Evolutionary conservation across 2,329 filamentous ascomycete species (phyloP).

Genomic region (Gremmenia infestans): DNA sequence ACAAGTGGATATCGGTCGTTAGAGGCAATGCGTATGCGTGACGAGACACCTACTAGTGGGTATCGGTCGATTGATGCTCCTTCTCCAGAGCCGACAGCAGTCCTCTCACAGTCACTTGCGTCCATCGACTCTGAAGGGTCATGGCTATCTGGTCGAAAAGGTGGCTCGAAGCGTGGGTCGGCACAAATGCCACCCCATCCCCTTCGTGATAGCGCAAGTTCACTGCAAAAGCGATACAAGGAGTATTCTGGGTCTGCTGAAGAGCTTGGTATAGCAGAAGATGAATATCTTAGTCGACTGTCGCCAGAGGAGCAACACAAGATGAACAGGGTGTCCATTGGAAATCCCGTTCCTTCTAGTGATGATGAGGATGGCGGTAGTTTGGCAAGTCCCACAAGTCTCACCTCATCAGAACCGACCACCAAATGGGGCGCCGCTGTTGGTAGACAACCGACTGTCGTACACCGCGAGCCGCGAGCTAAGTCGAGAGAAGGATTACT

Average conservation of each 20-base stretch:
- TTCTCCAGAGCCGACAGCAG: conserved; percentile 48
- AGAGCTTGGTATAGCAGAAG: conserved; percentile 60
- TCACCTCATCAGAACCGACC: conserved; percentile 21
- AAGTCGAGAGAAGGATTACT: conserved; percentile 56
- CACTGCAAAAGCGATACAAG: conserved; percentile 40
- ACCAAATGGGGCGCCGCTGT: conserved; percentile 32
- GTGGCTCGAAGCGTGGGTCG: conserved; percentile 44
- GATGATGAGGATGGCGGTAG: conserved; percentile 52
- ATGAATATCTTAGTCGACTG: conserved; percentile 66
- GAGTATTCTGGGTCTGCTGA: conserved; percentile 59
- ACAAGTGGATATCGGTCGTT: conserved; percentile 40
- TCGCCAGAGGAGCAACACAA: conserved; percentile 33
- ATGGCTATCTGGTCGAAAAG: conserved; percentile 77
- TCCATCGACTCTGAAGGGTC: conserved; percentile 95
- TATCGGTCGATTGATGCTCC: conserved; percentile 36
- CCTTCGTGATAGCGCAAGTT: conserved; percentile 37
- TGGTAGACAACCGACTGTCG: conserved; percentile 53
- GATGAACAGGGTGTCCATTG: conserved; percentile 39
- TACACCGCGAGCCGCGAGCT: conserved; percentile 52
- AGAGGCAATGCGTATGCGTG: conserved; percentile 34
- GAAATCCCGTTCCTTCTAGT: conserved; percentile 47
- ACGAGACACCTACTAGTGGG: conserved; percentile 42
- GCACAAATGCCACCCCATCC: conserved; percentile 39
- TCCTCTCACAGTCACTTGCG: conserved; percentile 76
- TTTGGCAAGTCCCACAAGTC: conserved; percentile 23